Percentiles rank a stretch among this genome's conserved stretches.
These are phyloP conservation scores for Lecanicillium sp. DNA, from an alignment of 2,329 filamentous ascomycete species.

Conservation along the genomic window DNA sequence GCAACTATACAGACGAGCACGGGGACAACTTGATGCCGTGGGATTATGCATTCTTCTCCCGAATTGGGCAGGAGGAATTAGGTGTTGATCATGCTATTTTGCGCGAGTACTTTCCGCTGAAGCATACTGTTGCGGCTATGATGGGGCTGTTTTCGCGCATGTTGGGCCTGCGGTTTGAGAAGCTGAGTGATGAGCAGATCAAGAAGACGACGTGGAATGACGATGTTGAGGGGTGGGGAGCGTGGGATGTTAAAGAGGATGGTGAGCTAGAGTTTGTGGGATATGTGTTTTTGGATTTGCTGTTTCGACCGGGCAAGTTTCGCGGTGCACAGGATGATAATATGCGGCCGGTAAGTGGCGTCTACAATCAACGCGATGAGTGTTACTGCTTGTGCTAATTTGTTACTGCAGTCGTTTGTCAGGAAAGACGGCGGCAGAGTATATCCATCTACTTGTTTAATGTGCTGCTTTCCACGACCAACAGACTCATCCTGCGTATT, in stretches of 20 bases:
- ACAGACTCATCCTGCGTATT: constrained; percentile 44
- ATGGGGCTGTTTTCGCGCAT: constrained; percentile 46
- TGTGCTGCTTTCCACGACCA: constrained; percentile 50
- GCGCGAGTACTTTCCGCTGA: constrained; percentile 47
- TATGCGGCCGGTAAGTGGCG: constrained; percentile 30
- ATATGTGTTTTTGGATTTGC: constrained; percentile 47
- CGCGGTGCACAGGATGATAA: constrained; percentile 50
- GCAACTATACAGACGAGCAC: not conserved
- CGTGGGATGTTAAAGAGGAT: constrained; percentile 46
- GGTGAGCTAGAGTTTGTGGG: constrained; percentile 34
- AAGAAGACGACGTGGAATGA: constrained; percentile 46
- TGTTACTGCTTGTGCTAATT: not conserved
- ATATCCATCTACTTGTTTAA: constrained; percentile 46
- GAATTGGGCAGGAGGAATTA: constrained; percentile 43
- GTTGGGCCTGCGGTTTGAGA: constrained; percentile 45
- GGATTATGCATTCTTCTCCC: constrained; percentile 37
- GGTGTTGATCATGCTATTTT: constrained; percentile 44
- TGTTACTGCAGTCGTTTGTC: constrained; percentile 25
- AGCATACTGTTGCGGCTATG: constrained; percentile 44
- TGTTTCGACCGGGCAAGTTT: constrained; percentile 46
- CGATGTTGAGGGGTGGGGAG: constrained; percentile 44
- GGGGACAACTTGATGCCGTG: constrained; percentile 5
- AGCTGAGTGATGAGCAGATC: constrained; percentile 35
- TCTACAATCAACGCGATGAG: not conserved
- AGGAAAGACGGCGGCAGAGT: constrained; percentile 38